Evolutionary conservation across 2,329 filamentous ascomycete species (phyloP), one percentile per base, ranked within the genome.

Genomic region (Pseudomassariella vexata): DNA sequence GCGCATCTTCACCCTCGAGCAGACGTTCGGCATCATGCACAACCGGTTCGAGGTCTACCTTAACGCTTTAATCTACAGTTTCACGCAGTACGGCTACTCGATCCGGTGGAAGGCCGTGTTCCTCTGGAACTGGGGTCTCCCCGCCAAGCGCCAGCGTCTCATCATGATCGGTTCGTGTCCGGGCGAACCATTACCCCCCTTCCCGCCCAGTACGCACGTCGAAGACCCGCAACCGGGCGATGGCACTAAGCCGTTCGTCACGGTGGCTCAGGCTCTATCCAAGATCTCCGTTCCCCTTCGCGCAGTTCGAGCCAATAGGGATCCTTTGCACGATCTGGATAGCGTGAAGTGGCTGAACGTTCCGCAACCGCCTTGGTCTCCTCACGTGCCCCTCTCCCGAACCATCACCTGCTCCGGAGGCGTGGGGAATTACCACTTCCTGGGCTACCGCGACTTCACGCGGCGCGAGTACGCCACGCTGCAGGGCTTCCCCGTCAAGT

Each of bases 1-100:
- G 0, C 68, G 86, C 0, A 49, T 92, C 0, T 71, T 85, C 2
- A 94, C 85, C 0, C 60, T 94, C 1, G 87, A 94, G 46, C 82
- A 94, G 48, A 89, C 86, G 0, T 79, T 76, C 32, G 85, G 85
- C 0, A 68, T 94, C 1, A 53, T 73, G 0, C 62, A 66, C 15
- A 56, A 69, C 0, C 55, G 64, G 1, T 76, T 80, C 34, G 53
- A 59, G 9, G 55, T 61, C 0, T 78, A 72, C 32, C 79, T 88
- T 28, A 63, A 70, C 23, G 57, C 65, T 0, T 55, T 89, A 0
- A 60, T 92, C 3, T 60, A 69, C 17, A 74, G 79, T 19, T 79
- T 89, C 32, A 77, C 82, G 0, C 57, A 70, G 3, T 55, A 68
- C 17, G 76, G 76, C 2, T 94, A 85, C 50, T 85, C 79, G 0